Base-by-base conservation (phyloP, 345 rosid species). In the Salix arbutifolia region DNA sequence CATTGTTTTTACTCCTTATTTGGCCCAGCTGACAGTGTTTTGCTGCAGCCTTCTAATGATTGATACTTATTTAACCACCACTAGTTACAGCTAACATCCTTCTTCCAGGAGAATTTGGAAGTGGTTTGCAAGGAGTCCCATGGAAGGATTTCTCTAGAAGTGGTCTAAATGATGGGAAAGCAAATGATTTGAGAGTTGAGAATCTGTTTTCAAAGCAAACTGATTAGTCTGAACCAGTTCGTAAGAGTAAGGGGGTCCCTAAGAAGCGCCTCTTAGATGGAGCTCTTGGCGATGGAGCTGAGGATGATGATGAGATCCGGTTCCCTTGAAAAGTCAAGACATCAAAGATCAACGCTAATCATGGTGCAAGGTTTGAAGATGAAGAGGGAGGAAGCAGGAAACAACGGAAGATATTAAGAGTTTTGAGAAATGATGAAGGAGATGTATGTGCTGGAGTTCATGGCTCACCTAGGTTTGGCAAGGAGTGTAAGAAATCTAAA, bases 381-480 rank as follows among this genome's bases (percentile, higher is more conserved):
- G 81, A 81, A 60, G 78, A 81, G 64, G 81, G 50, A 50, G 75
- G 65, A 38, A 76, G 78, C 69, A 73, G 73, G 75, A 81, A 81
- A 65, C 78, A 81, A 7, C 72, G 78, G 26, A 77, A 65, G 64
- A 65, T 81, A 69, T 77, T 76, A 1, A 81, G 42, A 73, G 89
- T 88, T 18, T 66, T 82, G 65, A 77, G 77, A 81, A 74, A 87
- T 66, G 65, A 84, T 12, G 84, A 76, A n/a, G 82, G 50, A 26
- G 28, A 1, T 26, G 28, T 26, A 26, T 26, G 28, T 40, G 42
- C 6, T 66, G 72, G 78, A n/a, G 76, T 31, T 53, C 69, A 70
- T 48, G 73, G 81, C n/a, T 44, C 80, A 60, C 46, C 71, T 7
- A 80, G 70, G 44, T 67, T 67, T 72, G 65, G 62, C 14, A 76